phyloP scores from a whole-genome alignment of 2,329 filamentous ascomycete genomes.

The Colletotrichum zoysiae region DNA sequence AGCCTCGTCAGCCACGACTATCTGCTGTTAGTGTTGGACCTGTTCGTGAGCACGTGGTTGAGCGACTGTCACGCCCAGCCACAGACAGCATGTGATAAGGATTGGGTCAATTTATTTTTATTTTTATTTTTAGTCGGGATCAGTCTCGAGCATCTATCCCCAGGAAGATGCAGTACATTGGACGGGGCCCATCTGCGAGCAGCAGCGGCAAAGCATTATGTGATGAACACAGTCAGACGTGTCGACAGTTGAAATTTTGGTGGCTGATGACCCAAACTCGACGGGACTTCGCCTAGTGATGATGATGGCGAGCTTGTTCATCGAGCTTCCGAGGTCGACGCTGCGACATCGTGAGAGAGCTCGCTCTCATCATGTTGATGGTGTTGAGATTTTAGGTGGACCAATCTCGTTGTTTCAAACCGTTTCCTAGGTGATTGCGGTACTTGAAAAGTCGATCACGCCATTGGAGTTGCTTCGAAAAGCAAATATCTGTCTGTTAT shows the following conservation, averaged over 20 bases:
- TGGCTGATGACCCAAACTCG: too few species aligned
- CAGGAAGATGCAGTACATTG: not conserved
- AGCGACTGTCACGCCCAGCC: not conserved
- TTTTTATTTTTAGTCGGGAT: not conserved
- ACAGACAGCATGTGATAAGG: not conserved
- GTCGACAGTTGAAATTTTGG: not conserved
- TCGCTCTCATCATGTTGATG: too few species aligned
- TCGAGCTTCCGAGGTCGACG: too few species aligned
- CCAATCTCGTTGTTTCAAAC: not conserved
- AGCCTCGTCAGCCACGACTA: not conserved
- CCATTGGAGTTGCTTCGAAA: not conserved
- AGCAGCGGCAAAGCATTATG: too few species aligned
- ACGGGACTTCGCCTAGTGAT: not conserved
- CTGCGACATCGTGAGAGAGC: too few species aligned
- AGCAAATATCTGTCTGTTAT: not conserved
- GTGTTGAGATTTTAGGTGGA: not conserved
- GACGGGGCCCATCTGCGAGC: not conserved
- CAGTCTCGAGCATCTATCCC: not conserved
- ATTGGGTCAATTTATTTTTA: not conserved
- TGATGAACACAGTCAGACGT: too few species aligned
- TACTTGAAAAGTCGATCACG: fast-evolving
- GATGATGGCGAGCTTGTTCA: too few species aligned
- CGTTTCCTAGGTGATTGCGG: not conserved
- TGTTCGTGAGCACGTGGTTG: not conserved
- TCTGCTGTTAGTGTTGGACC: not conserved